These are phyloP conservation scores for Teunomyces pallodes DNA, from an alignment of 805 yeast species.

Conservation along the genomic window DNA sequence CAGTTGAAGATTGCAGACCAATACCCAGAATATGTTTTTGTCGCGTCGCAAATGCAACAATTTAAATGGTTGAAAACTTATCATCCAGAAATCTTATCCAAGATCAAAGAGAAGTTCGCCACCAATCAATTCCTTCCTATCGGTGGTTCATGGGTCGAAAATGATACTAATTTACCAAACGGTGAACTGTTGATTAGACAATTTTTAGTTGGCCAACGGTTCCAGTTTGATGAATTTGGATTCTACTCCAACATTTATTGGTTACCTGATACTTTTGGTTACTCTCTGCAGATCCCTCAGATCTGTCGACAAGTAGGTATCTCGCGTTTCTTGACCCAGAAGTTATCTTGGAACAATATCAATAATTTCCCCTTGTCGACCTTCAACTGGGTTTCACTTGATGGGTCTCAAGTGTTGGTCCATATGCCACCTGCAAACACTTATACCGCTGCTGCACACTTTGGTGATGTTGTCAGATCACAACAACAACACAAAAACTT, in stretches of 20 bases:
- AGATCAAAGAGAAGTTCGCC: constrained; percentile 62
- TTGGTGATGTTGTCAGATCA: constrained; percentile 87
- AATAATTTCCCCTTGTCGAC: constrained; percentile 86
- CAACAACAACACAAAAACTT: constrained; percentile 79
- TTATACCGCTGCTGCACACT: constrained; percentile 88
- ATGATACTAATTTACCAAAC: constrained; percentile 92
- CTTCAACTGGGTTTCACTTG: constrained; percentile 93
- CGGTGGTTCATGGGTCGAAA: constrained; percentile 98
- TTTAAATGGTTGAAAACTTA: constrained; percentile 87
- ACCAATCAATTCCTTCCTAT: constrained; percentile 81
- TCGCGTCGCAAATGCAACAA: constrained; percentile 95
- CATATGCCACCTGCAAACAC: constrained; percentile 99
- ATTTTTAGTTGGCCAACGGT: constrained; percentile 85
- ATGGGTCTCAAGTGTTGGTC: constrained; percentile 87
- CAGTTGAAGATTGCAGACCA: constrained; percentile 80
- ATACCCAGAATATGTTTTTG: constrained; percentile 92
- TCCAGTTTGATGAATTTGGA: constrained; percentile 78
- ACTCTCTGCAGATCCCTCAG: constrained; percentile 93
- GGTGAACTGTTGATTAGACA: constrained; percentile 92
- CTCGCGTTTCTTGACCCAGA: constrained; percentile 84
- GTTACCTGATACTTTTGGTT: constrained; percentile 98
- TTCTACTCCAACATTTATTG: constrained; percentile 73
- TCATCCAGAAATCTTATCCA: constrained; percentile 75
- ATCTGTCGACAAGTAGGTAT: constrained; percentile 84
- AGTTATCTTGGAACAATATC: constrained; percentile 94